Base-by-base conservation (phyloP, 371 early-diverging fungal species). In the Massospora cicadina region DNA sequence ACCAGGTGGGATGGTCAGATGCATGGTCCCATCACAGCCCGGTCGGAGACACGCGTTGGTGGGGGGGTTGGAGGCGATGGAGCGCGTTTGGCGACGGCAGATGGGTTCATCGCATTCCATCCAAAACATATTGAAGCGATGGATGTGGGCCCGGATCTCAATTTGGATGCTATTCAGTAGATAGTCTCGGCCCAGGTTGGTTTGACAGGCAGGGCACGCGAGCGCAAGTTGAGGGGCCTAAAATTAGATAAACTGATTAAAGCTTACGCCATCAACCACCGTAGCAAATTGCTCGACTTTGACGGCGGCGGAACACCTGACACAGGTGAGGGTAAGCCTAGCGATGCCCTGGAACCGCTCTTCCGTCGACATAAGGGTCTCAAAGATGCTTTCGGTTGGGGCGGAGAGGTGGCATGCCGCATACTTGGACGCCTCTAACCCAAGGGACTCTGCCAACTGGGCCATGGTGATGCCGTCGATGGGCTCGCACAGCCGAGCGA, bases 401-500 rank as follows among this genome's bases (percentile, higher is more conserved):
- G 30, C 17, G 12, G 25, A 25, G 32, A 30, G 21, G 21, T 25
- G 30, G 13, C 7, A 28, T 30, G 27, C 60, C 2, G 24, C 23
- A 70, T 60, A 66, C n/a, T 63, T 27, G 27, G 53, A 54, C 24
- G 25, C 62, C 0, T 64, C 24, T 43, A 43, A 25, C 61, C 95
- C 97, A 13, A 98, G 79, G 66, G 86, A 89, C 54, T 87, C 83
- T 1, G 98, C 95, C 2, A 98, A 66, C 0, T 82, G 77, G 2
- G 79, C 77, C 29, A 80, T 75, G 67, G 91, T 88, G 0, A 91
- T 95, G 58, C 88, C 93, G 21, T 91, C 88, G 24, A 98, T 89
- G 5, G 88, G 90, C 33, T 82, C 87, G 31, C 91, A 87, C 33
- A 98, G 74, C 70, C 98, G 86, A 0, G 83, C 78, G n/a, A 98